phyloP scores from a whole-genome alignment of 768 basidiomycete genomes.

The Termitomyces sp. region DNA sequence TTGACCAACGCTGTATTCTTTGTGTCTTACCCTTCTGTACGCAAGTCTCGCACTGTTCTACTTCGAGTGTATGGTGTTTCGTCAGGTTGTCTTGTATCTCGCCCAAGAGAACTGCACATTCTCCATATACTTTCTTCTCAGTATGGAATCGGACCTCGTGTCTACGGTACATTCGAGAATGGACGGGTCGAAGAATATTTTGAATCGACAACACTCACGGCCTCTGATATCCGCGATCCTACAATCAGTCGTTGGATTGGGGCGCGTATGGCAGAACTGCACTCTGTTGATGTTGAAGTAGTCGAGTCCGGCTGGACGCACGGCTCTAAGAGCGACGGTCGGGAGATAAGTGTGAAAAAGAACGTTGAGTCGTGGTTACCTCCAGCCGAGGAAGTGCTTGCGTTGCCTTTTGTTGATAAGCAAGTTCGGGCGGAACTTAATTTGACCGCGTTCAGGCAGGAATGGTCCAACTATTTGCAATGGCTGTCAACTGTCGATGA shows the following conservation, averaged over 20 bases:
- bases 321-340: slow-evolving; percentile 35
- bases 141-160: slow-evolving; percentile 84
- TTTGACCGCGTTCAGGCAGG: slow-evolving; percentile 52
- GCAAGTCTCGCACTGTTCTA: slow-evolving; percentile 58
- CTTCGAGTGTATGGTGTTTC: slow-evolving; percentile 91
- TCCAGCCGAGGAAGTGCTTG: slow-evolving; percentile 69
- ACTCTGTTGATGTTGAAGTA: slow-evolving; percentile 77
- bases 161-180: slow-evolving; percentile 94
- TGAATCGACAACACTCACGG: slow-evolving; percentile 74
- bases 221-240: slow-evolving; percentile 73
- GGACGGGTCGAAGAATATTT: slow-evolving; percentile 96
- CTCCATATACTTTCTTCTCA: slow-evolving; percentile 85
- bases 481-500: slow-evolving; percentile 66
- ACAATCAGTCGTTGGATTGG: slow-evolving; percentile 81
- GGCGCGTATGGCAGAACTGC: slow-evolving; percentile 93
- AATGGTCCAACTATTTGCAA: slow-evolving; percentile 63
- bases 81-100: slow-evolving; percentile 82
- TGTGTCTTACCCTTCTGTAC: slow-evolving; percentile 63
- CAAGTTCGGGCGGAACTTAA: slow-evolving; percentile 49
- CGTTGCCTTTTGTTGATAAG: slow-evolving; percentile 44
- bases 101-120: slow-evolving; percentile 78
- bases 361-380: slow-evolving; percentile 70
- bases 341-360: slow-evolving; percentile 55
- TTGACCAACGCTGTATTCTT: slow-evolving; percentile 97
- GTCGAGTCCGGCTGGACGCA: slow-evolving; percentile 44